Percentiles rank a stretch among this genome's conserved stretches.
Evolutionary conservation across 2,329 filamentous ascomycete species (phyloP).

Genomic region (Aureobasidium sp.): DNA sequence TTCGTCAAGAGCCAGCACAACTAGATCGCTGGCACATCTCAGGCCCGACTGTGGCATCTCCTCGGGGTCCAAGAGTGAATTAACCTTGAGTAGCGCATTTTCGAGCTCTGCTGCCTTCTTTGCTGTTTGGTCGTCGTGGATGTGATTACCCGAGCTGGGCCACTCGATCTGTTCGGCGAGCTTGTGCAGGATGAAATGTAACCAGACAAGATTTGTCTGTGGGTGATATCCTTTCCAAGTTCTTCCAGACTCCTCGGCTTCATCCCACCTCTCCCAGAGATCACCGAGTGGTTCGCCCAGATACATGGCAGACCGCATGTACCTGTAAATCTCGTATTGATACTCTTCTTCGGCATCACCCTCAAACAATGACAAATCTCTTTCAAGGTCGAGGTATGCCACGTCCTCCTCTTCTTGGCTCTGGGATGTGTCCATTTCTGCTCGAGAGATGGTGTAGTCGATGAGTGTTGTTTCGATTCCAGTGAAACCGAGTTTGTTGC

Average conservation of each 20-base stretch:
- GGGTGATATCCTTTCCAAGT: slow-evolving; percentile 52
- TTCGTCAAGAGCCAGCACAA: slow-evolving; percentile 28
- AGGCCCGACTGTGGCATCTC: slow-evolving; percentile 20
- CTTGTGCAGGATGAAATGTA: slow-evolving; percentile 53
- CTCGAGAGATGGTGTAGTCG: slow-evolving; percentile 62
- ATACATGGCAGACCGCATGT: slow-evolving; percentile 40
- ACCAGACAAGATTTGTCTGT: slow-evolving; percentile 57
- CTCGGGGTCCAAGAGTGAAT: slow-evolving; percentile 35
- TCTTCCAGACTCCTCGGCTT: slow-evolving; percentile 19
- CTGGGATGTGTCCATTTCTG: slow-evolving; percentile 36
- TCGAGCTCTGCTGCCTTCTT: slow-evolving; percentile 34
- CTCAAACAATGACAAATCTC: slow-evolving; percentile 39
- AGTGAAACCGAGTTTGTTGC: slow-evolving; percentile 44
- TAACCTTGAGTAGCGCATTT: slow-evolving; percentile 31
- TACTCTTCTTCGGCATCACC: slow-evolving; percentile 43
- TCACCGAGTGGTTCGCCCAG: slow-evolving; percentile 37
- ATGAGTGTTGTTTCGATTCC: slow-evolving; percentile 57
- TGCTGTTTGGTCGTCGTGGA: neutral
- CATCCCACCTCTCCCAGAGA: slow-evolving; percentile 27
- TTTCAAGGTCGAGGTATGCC: slow-evolving; percentile 42
- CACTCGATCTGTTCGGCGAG: slow-evolving; percentile 37
- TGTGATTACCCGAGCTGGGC: slow-evolving; percentile 16
- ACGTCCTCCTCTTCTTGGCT: slow-evolving; percentile 25
- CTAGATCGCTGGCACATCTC: slow-evolving; percentile 21
- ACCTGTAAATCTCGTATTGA: slow-evolving; percentile 51